phyloP scores from a whole-genome alignment of 179 eudicot genomes.

The Corrigiola litoralis region DNA sequence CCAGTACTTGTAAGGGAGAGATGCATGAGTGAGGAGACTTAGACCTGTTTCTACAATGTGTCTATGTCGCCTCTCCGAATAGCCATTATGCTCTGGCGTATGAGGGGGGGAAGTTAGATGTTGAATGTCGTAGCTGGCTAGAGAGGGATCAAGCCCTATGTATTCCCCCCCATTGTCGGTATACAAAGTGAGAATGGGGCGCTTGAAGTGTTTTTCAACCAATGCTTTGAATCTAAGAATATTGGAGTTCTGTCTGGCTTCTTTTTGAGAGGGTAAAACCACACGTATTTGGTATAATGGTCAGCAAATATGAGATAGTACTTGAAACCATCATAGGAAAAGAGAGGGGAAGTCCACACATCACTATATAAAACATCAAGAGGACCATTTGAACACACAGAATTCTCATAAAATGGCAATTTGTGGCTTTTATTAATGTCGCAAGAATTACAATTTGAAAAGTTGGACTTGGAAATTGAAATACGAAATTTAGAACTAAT shows the following conservation, averaged over 20 bases:
- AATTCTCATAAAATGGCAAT: not conserved
- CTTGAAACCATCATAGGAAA: not conserved
- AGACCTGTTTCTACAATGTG: not conserved
- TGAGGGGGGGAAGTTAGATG: slow-evolving; percentile 1
- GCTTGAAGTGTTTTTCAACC: not conserved
- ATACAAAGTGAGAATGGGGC: not conserved
- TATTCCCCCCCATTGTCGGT: not conserved
- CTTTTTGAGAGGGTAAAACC: not conserved
- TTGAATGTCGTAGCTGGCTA: not conserved
- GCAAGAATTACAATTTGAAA: not conserved
- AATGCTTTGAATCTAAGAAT: not conserved
- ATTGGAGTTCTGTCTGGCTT: not conserved
- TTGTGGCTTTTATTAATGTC: not conserved
- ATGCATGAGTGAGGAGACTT: not conserved
- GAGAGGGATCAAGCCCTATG: not conserved
- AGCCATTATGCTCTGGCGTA: slow-evolving; percentile 12
- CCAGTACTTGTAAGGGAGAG: too few species aligned
- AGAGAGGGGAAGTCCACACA: not conserved
- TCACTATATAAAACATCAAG: not conserved
- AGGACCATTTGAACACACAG: not conserved
- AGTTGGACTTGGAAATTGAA: not conserved
- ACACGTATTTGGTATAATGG: not conserved
- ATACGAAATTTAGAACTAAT: not conserved
- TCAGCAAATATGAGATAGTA: not conserved
- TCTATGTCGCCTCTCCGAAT: not conserved